These are phyloP conservation scores for Ceriops decandra DNA, from an alignment of 345 rosid genomes.

Conservation along the genomic window DNA sequence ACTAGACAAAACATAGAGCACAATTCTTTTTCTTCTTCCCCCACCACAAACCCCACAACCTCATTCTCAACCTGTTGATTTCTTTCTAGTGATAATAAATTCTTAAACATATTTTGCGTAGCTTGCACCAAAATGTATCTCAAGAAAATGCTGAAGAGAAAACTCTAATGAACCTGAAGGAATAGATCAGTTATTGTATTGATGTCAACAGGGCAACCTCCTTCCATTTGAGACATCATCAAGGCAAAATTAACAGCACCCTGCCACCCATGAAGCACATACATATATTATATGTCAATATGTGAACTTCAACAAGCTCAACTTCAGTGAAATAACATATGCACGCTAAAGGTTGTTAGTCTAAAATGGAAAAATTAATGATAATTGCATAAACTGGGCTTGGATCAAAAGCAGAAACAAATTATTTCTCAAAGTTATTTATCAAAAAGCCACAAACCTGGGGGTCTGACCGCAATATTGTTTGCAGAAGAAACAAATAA, in stretches of 20 bases:
- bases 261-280: constrained; percentile 34
- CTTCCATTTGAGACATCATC: constrained; percentile 99
- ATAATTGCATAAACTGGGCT: no score
- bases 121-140: background rate
- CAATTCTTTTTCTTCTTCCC: no score
- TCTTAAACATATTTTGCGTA: background rate
- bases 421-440: no score
- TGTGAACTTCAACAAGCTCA: no score
- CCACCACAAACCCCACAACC: no score
- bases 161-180: constrained; percentile 64
- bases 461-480: constrained; percentile 92
- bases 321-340: no score
- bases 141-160: background rate
- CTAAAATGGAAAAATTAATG: no score
- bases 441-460: constrained; percentile 49
- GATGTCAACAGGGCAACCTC: constrained; percentile 90
- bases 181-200: constrained; percentile 95
- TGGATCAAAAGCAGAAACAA: no score
- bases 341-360: no score
- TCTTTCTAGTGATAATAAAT: background rate
- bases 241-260: constrained; percentile 95
- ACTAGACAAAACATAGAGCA: no score
- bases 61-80: no score
- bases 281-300: background rate
- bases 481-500: constrained; percentile 92